These are phyloP conservation scores for Hordeum pubiflorum DNA, from an alignment of 202 grass and related monocot species.

Conservation along the genomic window DNA sequence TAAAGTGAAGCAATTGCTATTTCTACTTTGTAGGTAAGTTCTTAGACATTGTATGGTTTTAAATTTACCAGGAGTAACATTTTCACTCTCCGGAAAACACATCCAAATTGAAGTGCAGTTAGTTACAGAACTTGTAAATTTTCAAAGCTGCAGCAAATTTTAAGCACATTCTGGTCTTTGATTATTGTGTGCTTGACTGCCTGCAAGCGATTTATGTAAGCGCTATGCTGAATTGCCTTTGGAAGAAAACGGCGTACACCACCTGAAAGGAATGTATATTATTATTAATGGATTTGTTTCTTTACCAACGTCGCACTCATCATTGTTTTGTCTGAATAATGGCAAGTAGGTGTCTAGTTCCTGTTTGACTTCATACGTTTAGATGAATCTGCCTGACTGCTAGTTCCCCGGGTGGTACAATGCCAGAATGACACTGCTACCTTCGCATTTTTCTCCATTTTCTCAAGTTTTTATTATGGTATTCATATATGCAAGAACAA, in stretches of 20 bases:
- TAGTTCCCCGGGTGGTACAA: neutral
- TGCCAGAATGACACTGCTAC: neutral
- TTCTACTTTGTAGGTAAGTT: neutral
- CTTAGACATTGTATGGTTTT: neutral
- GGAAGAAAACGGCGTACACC: neutral
- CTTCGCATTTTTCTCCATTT: neutral
- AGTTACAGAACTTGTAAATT: neutral
- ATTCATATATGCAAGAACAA: neutral
- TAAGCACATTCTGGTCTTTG: neutral
- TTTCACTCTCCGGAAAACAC: neutral
- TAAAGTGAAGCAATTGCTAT: neutral
- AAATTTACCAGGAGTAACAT: neutral
- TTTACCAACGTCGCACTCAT: neutral
- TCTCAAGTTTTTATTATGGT: neutral
- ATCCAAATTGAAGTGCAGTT: neutral
- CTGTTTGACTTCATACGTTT: neutral
- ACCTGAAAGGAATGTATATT: neutral
- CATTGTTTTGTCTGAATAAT: neutral
- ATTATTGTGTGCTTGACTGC: neutral
- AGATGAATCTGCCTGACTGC: neutral
- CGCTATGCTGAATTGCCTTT: neutral
- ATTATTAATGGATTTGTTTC: too few relatives aligned
- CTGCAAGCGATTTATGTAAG: neutral
- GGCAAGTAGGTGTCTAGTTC: neutral
- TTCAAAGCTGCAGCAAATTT: constrained; percentile 1